phyloP scores from a whole-genome alignment of 208 protist species.

The Phytomonas francai region DNA sequence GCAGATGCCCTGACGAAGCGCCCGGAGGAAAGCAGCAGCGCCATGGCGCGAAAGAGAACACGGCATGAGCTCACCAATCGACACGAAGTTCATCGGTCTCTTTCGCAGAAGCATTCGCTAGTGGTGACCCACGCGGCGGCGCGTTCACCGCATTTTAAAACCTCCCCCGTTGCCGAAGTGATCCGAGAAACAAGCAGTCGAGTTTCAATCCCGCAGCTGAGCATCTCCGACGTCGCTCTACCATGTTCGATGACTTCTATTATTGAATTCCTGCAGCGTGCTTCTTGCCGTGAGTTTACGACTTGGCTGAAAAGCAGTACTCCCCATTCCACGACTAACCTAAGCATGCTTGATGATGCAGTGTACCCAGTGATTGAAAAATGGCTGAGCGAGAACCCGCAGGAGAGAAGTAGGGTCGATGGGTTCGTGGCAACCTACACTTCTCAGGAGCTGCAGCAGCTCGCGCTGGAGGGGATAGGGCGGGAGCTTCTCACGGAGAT shows the following conservation, averaged over 20 bases:
- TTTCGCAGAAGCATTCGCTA: not conserved
- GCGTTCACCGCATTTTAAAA: not conserved
- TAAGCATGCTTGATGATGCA: not conserved
- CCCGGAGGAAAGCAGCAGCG: not conserved
- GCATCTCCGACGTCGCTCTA: not conserved
- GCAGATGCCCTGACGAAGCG: slow-evolving; percentile 26
- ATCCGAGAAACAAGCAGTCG: not conserved
- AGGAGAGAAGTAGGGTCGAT: not conserved
- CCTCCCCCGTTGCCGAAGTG: not conserved
- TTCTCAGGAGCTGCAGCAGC: not conserved
- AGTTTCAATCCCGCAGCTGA: not conserved
- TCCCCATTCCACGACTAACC: not conserved
- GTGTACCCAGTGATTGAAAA: not conserved
- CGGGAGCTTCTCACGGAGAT: not conserved
- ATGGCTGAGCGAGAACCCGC: not conserved
- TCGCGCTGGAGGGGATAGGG: not conserved
- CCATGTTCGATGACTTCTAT: not conserved
- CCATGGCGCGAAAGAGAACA: not conserved
- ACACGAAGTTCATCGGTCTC: not conserved
- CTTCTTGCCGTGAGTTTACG: not conserved
- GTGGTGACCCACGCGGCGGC: not conserved
- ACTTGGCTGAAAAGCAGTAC: not conserved
- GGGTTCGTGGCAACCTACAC: not conserved
- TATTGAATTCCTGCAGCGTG: not conserved
- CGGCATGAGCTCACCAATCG: not conserved